phyloP scores from a whole-genome alignment of 1,284 basidiomycete genomes.

The Ustilago nuda region DNA sequence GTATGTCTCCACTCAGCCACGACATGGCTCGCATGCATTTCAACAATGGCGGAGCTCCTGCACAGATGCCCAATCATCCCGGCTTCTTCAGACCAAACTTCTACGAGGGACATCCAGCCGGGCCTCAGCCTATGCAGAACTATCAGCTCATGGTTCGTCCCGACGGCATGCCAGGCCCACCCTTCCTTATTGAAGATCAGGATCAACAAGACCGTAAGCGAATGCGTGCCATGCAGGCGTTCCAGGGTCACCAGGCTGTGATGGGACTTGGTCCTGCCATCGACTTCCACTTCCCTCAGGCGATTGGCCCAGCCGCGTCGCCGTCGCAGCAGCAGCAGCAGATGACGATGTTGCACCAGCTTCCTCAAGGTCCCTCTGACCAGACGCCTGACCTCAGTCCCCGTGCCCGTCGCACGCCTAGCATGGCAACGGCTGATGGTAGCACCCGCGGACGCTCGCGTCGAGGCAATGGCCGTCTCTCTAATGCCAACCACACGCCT shows the following conservation, averaged over 20 bases:
- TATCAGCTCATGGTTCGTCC: slow-evolving; percentile 5
- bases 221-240: slow-evolving; percentile 18
- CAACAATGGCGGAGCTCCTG: slow-evolving; percentile 3
- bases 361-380: slow-evolving; percentile 1
- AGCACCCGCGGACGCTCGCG: slow-evolving; percentile 27
- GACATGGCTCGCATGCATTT: slow-evolving; percentile 49
- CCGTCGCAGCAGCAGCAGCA: slow-evolving; percentile 18
- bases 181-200: slow-evolving; percentile 9
- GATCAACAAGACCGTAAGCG: slow-evolving; percentile 32
- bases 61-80: slow-evolving; percentile 6
- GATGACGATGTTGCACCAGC: slow-evolving; percentile 6
- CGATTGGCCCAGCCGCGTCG: background rate
- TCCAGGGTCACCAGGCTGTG: slow-evolving; percentile 8
- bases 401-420: slow-evolving; percentile 14
- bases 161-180: slow-evolving; percentile 1
- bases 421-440: slow-evolving; percentile 10
- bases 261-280: slow-evolving; percentile 31
- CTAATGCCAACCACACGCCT: slow-evolving; percentile 37
- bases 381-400: slow-evolving; percentile 3
- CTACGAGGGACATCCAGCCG: slow-evolving; percentile 6
- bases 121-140: slow-evolving; percentile 14
- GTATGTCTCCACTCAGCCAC: slow-evolving; percentile 39
- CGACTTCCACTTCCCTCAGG: slow-evolving; percentile 23
- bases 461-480: slow-evolving; percentile 31
- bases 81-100: slow-evolving; percentile 25